Evolutionary conservation across 2,329 filamentous ascomycete species (phyloP).

Genomic region (Phyllosticta ampelicida): DNA sequence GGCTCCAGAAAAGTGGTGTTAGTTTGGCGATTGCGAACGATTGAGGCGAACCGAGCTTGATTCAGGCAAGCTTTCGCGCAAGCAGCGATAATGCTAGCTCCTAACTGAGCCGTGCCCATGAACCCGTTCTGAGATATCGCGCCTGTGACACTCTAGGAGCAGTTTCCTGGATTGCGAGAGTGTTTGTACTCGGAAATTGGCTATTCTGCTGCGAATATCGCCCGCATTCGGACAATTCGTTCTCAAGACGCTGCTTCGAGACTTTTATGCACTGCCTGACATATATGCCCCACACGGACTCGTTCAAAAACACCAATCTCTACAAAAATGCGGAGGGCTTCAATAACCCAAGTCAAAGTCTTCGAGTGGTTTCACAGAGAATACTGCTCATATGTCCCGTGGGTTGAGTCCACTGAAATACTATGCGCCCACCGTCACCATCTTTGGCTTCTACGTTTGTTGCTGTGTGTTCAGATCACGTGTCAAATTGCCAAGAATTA

Average conservation of each 20-base stretch:
- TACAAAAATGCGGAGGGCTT: no score
- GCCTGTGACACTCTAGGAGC: neutral
- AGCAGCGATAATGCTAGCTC: neutral
- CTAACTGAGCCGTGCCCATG: neutral
- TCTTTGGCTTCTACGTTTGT: neutral
- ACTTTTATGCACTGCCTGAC: neutral
- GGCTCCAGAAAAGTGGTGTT: neutral
- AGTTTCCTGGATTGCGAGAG: neutral
- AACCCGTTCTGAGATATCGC: neutral
- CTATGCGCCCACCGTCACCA: neutral
- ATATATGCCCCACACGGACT: neutral
- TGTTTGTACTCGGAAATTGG: neutral
- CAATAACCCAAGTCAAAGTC: neutral
- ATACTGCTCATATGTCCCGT: no score
- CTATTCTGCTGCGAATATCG: neutral
- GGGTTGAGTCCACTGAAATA: no score
- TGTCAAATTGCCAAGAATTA: neutral
- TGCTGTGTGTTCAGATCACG: neutral
- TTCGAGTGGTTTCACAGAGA: neutral
- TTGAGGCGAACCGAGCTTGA: neutral
- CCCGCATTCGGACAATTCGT: neutral
- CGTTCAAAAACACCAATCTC: no score
- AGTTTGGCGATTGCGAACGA: neutral
- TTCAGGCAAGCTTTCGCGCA: neutral
- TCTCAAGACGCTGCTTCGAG: neutral